These are phyloP conservation scores for Hansfordia pulvinata DNA, from an alignment of 2,329 filamentous ascomycete species.

Conservation along the genomic window DNA sequence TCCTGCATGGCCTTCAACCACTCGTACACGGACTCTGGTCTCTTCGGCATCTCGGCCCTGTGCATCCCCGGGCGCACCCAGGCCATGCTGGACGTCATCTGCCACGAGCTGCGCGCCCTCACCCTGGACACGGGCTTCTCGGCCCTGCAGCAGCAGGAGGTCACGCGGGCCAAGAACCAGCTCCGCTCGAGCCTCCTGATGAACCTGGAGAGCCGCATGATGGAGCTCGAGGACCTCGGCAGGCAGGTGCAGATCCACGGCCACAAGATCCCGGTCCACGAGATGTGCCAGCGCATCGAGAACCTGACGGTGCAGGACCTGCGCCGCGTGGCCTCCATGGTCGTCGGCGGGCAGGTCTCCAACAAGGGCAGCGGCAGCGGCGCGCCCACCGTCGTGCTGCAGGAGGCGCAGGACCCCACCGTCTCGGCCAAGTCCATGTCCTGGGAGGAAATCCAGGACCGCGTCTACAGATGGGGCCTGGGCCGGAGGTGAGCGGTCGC, in stretches of 20 bases:
- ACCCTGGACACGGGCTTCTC: constrained; percentile 64
- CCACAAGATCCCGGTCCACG: constrained; percentile 75
- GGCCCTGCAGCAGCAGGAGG: constrained; percentile 61
- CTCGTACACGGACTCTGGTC: constrained; percentile 86
- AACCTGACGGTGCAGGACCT: constrained; percentile 68
- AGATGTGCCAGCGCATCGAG: constrained; percentile 88
- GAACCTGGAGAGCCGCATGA: constrained; percentile 96
- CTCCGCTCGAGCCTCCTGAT: constrained; percentile 80
- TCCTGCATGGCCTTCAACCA: constrained; percentile 95
- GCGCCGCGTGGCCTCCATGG: constrained; percentile 61
- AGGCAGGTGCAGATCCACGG: constrained; percentile 96
- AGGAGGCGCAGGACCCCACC: constrained; percentile 71
- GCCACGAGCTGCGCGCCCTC: constrained; percentile 70
- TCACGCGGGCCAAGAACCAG: constrained; percentile 93
- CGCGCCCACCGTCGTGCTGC: constrained; percentile 84
- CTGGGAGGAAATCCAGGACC: constrained; percentile 84
- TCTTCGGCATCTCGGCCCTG: constrained; percentile 85
- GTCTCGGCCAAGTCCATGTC: constrained; percentile 53
- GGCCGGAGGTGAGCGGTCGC: constrained; percentile 34
- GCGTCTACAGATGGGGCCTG: constrained; percentile 72
- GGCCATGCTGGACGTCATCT: constrained; percentile 90
- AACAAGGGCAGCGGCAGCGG: constrained; percentile 72
- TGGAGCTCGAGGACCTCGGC: constrained; percentile 91
- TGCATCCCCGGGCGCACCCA: constrained; percentile 69
- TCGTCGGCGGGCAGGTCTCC: constrained; percentile 63